phyloP scores from a whole-genome alignment of 176 grass and related monocot species.

The Musa itinerans region DNA sequence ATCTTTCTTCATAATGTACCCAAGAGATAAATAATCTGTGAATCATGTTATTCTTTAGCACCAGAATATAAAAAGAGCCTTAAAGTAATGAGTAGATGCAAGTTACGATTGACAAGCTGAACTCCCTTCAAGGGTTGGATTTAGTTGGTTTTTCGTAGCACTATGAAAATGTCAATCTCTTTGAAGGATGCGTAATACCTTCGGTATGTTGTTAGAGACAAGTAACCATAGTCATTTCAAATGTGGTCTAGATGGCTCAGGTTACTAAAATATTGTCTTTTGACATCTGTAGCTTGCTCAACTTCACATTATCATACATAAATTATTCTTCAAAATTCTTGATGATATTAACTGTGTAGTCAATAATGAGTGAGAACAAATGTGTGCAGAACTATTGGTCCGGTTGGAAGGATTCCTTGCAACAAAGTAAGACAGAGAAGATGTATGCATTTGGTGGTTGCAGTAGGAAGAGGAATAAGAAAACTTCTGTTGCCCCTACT shows the following conservation, averaged over 20 bases:
- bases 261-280: neutral
- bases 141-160: no score
- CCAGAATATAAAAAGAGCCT: no score
- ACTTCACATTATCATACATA: neutral
- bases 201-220: neutral
- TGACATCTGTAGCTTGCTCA: neutral
- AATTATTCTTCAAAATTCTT: neutral
- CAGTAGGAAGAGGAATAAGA: slow-evolving; percentile 16
- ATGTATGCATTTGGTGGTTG: slow-evolving; percentile 12
- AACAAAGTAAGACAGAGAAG: neutral
- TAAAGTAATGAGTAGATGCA: no score
- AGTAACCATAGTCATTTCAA: neutral
- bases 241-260: neutral
- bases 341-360: neutral
- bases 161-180: no score
- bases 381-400: neutral
- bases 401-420: neutral
- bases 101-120: no score
- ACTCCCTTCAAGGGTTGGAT: no score
- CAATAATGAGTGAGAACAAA: neutral
- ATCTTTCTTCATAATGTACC: no score
- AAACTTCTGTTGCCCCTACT: slow-evolving; percentile 13
- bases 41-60: no score
- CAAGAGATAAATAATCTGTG: no score
- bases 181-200: no score